Percentiles rank a stretch among this genome's conserved stretches.
Evolutionary conservation across 2,329 filamentous ascomycete genomes (phyloP).

Genomic region (Fusarium incarnatum): DNA sequence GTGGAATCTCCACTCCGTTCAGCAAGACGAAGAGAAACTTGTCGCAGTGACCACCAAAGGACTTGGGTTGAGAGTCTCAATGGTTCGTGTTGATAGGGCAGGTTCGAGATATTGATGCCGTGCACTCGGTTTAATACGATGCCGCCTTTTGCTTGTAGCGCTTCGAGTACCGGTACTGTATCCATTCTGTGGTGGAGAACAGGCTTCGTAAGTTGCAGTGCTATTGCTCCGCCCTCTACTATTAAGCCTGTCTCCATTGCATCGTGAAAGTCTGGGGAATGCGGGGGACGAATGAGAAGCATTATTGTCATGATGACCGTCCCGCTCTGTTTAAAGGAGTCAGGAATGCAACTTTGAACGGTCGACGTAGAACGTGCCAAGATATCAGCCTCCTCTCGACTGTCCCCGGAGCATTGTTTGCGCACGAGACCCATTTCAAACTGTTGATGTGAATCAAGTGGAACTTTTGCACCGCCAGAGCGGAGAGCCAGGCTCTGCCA

Average conservation of each 20-base stretch:
- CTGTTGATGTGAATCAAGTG: constrained; percentile 22
- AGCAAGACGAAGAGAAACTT: not conserved
- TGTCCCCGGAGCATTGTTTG: constrained; percentile 11
- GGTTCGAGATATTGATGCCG: constrained; percentile 4
- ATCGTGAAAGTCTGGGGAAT: constrained; percentile 39
- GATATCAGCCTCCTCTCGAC: constrained; percentile 16
- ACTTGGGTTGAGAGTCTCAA: not conserved
- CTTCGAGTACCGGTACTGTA: not conserved
- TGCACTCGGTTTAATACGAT: constrained; percentile 13
- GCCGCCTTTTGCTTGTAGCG: constrained; percentile 4
- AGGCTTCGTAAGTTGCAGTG: not conserved
- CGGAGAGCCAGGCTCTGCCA: constrained; percentile 25
- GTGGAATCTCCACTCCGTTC: constrained; percentile 20
- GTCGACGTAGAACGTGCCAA: constrained; percentile 28
- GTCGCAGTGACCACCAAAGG: constrained; percentile 4
- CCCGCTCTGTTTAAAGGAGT: constrained; percentile 3
- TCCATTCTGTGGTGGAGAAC: constrained; percentile 30
- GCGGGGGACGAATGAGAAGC: constrained; percentile 28
- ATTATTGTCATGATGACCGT: constrained; percentile 18
- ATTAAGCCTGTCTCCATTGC: constrained; percentile 5
- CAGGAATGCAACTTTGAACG: constrained; percentile 14
- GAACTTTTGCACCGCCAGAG: constrained; percentile 38
- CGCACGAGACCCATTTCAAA: constrained; percentile 30
- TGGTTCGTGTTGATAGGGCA: constrained; percentile 13
- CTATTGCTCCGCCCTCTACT: constrained; percentile 16